Evolutionary conservation across 208 protist species (phyloP).

Genomic region (Spongospora subterranea): DNA sequence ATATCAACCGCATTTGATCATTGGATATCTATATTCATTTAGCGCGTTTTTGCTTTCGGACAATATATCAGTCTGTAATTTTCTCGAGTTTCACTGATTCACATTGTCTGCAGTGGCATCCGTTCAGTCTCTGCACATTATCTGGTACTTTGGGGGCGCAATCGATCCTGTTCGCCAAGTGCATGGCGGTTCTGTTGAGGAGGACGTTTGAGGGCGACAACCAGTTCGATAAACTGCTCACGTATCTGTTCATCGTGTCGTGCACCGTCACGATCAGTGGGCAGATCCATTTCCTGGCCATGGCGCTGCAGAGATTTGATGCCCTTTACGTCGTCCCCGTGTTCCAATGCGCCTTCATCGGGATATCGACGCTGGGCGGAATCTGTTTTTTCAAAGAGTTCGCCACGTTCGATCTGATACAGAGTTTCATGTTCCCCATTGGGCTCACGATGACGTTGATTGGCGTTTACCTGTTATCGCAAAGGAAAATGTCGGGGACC

Average conservation of each 20-base stretch:
- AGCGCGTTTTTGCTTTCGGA: background rate
- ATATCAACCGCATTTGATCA: too few relatives aligned
- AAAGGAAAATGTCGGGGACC: conserved; percentile 13
- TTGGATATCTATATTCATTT: too few relatives aligned
- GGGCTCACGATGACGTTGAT: conserved; percentile 34
- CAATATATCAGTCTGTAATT: background rate
- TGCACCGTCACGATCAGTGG: conserved; percentile 2
- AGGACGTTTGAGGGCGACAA: conserved; percentile 51
- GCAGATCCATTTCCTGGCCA: conserved; percentile 57
- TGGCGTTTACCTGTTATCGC: conserved; percentile 53
- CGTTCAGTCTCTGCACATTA: conserved; percentile 39
- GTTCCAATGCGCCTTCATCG: conserved; percentile 56
- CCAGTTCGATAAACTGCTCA: conserved; percentile 44
- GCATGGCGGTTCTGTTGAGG: conserved; percentile 49
- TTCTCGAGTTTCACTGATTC: background rate
- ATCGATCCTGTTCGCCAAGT: conserved; percentile 59
- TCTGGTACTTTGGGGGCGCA: conserved; percentile 48
- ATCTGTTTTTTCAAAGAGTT: conserved; percentile 58
- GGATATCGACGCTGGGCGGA: conserved; percentile 49
- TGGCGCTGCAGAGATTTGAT: conserved; percentile 48
- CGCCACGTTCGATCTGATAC: background rate
- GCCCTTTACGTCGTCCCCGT: conserved; percentile 56
- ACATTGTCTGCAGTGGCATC: conserved; percentile 17
- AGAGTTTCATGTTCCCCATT: conserved; percentile 36
- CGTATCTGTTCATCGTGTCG: conserved; percentile 26